phyloP scores from a whole-genome alignment of 2,329 filamentous ascomycete species.

The Calycina marina region DNA sequence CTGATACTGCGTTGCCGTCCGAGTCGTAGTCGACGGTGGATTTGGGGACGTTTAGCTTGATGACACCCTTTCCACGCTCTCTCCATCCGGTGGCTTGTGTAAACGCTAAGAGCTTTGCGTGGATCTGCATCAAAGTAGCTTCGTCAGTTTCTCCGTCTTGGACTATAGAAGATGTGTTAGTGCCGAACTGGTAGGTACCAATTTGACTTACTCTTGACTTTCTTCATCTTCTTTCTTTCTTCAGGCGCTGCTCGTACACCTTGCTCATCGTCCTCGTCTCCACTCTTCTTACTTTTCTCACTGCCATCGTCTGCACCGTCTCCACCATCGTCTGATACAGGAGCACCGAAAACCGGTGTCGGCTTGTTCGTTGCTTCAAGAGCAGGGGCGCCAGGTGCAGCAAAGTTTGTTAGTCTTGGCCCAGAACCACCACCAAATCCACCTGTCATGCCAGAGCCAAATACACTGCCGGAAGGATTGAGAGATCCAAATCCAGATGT shows the following conservation, averaged over 20 bases:
- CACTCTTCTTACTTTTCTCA: conserved; percentile 28
- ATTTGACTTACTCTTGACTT: conserved; percentile 50
- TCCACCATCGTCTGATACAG: conserved; percentile 48
- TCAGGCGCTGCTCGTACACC: conserved; percentile 34
- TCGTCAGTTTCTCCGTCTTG: conserved; percentile 84
- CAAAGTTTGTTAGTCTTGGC: conserved; percentile 51
- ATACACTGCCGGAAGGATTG: conserved; percentile 26
- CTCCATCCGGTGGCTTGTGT: conserved; percentile 56
- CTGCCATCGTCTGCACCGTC: conserved; percentile 28
- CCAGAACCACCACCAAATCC: conserved; percentile 26
- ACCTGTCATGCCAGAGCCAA: conserved; percentile 27
- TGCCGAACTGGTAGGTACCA: background rate
- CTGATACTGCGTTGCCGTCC: conserved; percentile 31
- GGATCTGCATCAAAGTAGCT: conserved; percentile 55
- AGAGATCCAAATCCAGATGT: conserved; percentile 22
- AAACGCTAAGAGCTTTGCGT: conserved; percentile 76
- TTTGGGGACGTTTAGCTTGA: conserved; percentile 68
- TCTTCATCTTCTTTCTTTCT: conserved; percentile 47
- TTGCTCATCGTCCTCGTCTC: conserved; percentile 29
- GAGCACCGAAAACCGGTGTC: conserved; percentile 62
- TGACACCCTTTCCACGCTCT: conserved; percentile 69
- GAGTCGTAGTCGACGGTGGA: conserved; percentile 41
- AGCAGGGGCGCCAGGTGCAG: conserved; percentile 38
- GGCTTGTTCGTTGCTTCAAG: conserved; percentile 40
- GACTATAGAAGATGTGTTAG: conserved; percentile 37